Percentiles rank a stretch among this genome's conserved stretches.
phyloP scores from a whole-genome alignment of 2,329 filamentous ascomycete genomes.

The Beauveria medogensis region DNA sequence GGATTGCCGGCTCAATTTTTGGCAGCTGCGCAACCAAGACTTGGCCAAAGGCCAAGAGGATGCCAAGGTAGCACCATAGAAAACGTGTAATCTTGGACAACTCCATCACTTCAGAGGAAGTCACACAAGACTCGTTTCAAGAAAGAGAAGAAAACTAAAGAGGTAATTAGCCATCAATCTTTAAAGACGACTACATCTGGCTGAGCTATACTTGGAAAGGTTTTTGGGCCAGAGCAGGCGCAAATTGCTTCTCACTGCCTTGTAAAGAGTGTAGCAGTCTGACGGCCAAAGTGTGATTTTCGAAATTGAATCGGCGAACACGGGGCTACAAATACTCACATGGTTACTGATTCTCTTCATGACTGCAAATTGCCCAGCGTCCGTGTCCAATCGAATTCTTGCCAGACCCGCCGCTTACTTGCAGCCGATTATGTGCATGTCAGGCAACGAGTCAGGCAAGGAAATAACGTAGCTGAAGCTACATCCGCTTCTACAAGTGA shows the following conservation, averaged over 20 bases:
- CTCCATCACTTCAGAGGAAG: not conserved
- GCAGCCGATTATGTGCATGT: not conserved
- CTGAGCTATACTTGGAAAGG: not conserved
- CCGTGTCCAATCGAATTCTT: not conserved
- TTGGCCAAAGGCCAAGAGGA: not conserved
- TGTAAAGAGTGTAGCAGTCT: not conserved
- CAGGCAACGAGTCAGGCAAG: not conserved
- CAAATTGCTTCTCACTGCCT: not conserved
- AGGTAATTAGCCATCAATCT: not conserved
- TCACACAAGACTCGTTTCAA: not conserved
- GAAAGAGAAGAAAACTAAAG: not conserved
- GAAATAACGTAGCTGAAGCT: not conserved
- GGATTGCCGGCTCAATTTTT: not conserved
- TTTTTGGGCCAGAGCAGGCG: not conserved
- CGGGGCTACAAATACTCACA: not conserved
- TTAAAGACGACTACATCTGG: not conserved
- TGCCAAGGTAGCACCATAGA: not conserved
- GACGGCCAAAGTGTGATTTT: not conserved
- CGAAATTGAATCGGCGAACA: not conserved
- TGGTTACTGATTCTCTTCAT: too few relatives aligned
- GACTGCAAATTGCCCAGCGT: not conserved
- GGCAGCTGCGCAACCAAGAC: not conserved
- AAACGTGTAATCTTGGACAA: not conserved
- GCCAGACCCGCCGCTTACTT: not conserved
- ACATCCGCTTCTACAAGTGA: not conserved